A percentile compares a stretch with the other conserved stretches of the same genome.
phyloP scores from a whole-genome alignment of 1,284 basidiomycete species.

The Rhodofomes roseus region DNA sequence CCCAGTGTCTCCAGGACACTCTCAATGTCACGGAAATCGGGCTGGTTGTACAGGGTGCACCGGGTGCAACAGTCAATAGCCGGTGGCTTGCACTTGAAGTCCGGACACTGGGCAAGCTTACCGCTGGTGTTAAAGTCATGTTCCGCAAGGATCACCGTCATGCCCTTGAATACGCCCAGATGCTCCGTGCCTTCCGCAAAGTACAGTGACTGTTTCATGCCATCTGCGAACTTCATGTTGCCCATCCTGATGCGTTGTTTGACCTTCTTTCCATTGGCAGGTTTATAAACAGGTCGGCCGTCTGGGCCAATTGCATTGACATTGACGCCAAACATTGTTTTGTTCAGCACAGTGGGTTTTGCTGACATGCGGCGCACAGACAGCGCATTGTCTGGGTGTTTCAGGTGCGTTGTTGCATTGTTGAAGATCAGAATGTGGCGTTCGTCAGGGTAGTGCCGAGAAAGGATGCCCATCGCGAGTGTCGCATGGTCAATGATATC shows the following conservation, averaged over 20 bases:
- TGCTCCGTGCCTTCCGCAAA: background rate
- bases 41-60: slow-evolving; percentile 1
- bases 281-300: background rate
- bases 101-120: background rate
- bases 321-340: slow-evolving; percentile 7
- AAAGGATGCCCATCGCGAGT: slow-evolving; percentile 28
- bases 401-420: slow-evolving; percentile 32
- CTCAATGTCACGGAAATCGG: slow-evolving; percentile 3
- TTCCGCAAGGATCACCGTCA: slow-evolving; percentile 1
- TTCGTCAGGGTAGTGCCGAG: slow-evolving; percentile 22
- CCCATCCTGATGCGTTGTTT: background rate
- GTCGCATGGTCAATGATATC: slow-evolving; percentile 28
- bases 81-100: slow-evolving; percentile 3
- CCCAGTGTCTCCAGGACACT: slow-evolving; percentile 1
- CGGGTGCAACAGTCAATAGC: slow-evolving; percentile 1
- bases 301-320: background rate
- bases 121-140: background rate
- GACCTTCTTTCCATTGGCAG: background rate
- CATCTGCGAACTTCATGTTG: background rate
- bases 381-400: slow-evolving; percentile 26
- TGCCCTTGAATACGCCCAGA: slow-evolving; percentile 1
- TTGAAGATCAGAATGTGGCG: slow-evolving; percentile 31
- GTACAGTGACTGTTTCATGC: background rate
- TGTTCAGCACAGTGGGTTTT: slow-evolving; percentile 1
- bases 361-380: slow-evolving; percentile 27